These are phyloP conservation scores for Teratosphaeria gauchensis DNA, from an alignment of 2,329 filamentous ascomycete species.

Conservation along the genomic window DNA sequence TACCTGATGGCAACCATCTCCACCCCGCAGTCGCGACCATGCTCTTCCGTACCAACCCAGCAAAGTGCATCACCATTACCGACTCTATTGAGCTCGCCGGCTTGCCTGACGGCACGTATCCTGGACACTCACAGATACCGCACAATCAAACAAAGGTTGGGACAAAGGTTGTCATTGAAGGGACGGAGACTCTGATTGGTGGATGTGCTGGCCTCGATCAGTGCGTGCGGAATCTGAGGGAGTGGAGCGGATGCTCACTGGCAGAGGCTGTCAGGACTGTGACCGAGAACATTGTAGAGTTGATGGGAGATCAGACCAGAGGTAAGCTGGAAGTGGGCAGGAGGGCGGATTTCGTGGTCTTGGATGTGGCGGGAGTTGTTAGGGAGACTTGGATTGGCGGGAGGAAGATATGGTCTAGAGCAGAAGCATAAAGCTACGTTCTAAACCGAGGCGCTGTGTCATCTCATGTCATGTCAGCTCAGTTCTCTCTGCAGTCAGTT, in stretches of 20 bases:
- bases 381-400: constrained; percentile 44
- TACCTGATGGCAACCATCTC: constrained; percentile 46
- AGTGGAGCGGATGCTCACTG: constrained; percentile 38
- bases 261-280: constrained; percentile 41
- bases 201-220: constrained; percentile 43
- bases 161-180: constrained; percentile 41
- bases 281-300: constrained; percentile 40
- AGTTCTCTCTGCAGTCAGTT: too few species aligned
- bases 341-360: constrained; percentile 40
- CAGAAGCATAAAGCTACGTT: too few species aligned
- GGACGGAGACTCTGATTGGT: constrained; percentile 45
- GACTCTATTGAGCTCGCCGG: constrained; percentile 47
- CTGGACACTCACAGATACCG: constrained; percentile 42
- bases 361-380: constrained; percentile 38
- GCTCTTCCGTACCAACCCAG: constrained; percentile 38
- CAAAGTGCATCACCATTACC: constrained; percentile 43
- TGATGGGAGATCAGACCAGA: constrained; percentile 40
- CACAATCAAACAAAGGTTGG: constrained; percentile 41
- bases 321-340: constrained; percentile 37
- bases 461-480: too few species aligned
- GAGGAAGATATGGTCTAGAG: constrained; percentile 32
- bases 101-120: constrained; percentile 42
- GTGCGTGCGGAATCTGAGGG: constrained; percentile 40
- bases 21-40: constrained; percentile 42
- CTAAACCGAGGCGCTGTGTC: too few species aligned